These are phyloP conservation scores for thale cress (Arabidopsis thaliana) DNA, from an alignment of 345 rosid species.

Conservation along the genomic window DNA sequence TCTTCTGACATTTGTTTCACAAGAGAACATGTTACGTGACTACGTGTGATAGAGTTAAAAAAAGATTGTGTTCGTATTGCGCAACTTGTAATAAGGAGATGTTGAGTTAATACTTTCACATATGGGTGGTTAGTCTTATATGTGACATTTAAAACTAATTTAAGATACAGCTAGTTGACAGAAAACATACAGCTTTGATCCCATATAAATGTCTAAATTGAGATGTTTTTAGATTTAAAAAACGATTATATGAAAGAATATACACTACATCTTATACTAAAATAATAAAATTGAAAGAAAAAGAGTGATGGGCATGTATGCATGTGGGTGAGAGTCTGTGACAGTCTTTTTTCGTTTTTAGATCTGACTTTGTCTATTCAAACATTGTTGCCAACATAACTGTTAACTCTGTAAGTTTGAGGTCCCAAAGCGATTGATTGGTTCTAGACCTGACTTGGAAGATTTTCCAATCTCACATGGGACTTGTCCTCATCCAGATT, in stretches of 20 bases:
- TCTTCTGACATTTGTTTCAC: neutral
- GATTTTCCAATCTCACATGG: conserved; percentile 39
- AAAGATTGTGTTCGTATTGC: neutral
- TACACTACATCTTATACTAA: neutral
- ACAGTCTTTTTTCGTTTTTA: conserved; percentile 38
- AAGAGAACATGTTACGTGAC: conserved; percentile 13
- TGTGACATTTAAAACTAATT: neutral
- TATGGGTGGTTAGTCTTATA: conserved; percentile 20
- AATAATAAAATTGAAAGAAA: neutral
- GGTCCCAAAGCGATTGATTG: conserved; percentile 37
- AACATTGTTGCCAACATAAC: conserved; percentile 44
- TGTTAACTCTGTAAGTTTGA: conserved; percentile 30
- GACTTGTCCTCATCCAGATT: conserved; percentile 34
- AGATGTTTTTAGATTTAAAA: neutral
- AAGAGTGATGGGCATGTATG: conserved; percentile 44
- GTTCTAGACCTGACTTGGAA: conserved; percentile 27
- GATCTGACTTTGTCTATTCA: conserved; percentile 46
- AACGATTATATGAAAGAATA: neutral
- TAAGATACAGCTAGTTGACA: conserved; percentile 36
- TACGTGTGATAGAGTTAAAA: neutral
- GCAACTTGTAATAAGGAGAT: conserved; percentile 32
- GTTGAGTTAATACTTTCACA: conserved; percentile 37
- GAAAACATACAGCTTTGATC: conserved; percentile 40
- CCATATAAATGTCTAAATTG: conserved; percentile 26
- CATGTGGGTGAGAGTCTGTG: conserved; percentile 47